These are phyloP conservation scores for Spencermartinsiella europaea DNA, from an alignment of 805 yeast genomes.

Conservation along the genomic window DNA sequence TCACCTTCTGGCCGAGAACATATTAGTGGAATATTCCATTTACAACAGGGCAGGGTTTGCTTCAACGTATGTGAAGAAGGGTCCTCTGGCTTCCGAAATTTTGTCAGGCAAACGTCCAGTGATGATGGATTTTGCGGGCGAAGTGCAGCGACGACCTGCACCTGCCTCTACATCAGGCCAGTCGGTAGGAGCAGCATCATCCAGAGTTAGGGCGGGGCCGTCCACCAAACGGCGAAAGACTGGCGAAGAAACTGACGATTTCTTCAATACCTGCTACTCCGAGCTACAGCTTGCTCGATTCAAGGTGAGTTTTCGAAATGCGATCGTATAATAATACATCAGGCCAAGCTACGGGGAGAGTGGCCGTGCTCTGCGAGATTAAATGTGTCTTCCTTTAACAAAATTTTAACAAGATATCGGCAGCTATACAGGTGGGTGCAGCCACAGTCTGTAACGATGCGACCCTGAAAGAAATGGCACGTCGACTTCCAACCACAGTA, in stretches of 20 bases:
- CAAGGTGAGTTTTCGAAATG: no score
- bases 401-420: neutral
- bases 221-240: neutral
- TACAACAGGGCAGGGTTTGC: constrained; percentile 76
- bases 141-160: neutral
- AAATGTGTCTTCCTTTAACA: neutral
- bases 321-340: no score
- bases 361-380: no score
- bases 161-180: no score
- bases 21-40: constrained; percentile 65
- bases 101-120: constrained; percentile 33
- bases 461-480: constrained; percentile 44
- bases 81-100: constrained; percentile 49
- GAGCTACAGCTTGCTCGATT: constrained; percentile 14
- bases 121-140: constrained; percentile 18
- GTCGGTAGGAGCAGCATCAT: no score
- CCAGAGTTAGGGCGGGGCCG: neutral
- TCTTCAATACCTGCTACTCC: constrained; percentile 10
- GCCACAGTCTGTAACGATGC: constrained; percentile 13
- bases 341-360: no score
- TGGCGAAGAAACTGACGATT: constrained; percentile 1
- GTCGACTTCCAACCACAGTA: constrained; percentile 46
- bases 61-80: constrained; percentile 63
- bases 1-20: constrained; percentile 60
- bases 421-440: no score